Conservation (phyloP, 306 rosid species). For the Boehmeria nivea region DNA sequence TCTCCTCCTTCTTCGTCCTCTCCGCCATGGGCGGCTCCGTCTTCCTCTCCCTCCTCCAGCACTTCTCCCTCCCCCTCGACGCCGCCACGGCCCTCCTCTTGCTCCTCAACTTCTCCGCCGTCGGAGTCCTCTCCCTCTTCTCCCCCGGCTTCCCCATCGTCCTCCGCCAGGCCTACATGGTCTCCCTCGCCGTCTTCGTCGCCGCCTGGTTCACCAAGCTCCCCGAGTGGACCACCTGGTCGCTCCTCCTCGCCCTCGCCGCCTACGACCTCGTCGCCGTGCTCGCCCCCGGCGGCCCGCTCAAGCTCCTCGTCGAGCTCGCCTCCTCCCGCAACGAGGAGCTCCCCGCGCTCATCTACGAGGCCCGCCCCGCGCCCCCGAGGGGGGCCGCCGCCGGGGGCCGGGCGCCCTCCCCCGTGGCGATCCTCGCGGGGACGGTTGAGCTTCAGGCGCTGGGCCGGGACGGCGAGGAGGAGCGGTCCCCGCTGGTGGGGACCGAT, state of each 20-base stretch:
- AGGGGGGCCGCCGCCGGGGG: too few relatives aligned
- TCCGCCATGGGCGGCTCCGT: conserved; percentile 85
- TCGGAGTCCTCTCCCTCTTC: conserved; percentile 79
- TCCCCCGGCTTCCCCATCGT: conserved; percentile 65
- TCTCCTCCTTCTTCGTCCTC: conserved; percentile 84
- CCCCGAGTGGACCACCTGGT: conserved; percentile 98
- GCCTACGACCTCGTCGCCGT: conserved; percentile 84
- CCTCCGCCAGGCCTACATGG: conserved; percentile 70
- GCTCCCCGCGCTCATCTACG: conserved; percentile 82
- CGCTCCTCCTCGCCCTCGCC: conserved; percentile 69
- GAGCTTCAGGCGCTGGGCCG: conserved; percentile 58
- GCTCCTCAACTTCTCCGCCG: conserved; percentile 69
- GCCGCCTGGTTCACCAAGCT: conserved; percentile 87
- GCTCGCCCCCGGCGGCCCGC: conserved; percentile 90
- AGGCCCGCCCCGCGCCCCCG: conserved; percentile 86
- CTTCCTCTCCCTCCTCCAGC: conserved; percentile 56
- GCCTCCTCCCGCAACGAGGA: conserved; percentile 84
- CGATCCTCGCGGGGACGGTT: conserved; percentile 43
- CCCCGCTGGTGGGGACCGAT: conserved; percentile 57
- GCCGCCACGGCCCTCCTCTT: conserved; percentile 57
- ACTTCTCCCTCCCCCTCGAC: conserved; percentile 72
- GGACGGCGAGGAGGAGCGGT: conserved; percentile 33
- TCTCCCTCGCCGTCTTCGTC: conserved; percentile 70
- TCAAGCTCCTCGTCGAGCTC: conserved; percentile 77
- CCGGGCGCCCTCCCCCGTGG: conserved; percentile 62